Base-by-base conservation (phyloP, 1,139 yeast genomes). In the Debaryomyces robertsiae region DNA sequence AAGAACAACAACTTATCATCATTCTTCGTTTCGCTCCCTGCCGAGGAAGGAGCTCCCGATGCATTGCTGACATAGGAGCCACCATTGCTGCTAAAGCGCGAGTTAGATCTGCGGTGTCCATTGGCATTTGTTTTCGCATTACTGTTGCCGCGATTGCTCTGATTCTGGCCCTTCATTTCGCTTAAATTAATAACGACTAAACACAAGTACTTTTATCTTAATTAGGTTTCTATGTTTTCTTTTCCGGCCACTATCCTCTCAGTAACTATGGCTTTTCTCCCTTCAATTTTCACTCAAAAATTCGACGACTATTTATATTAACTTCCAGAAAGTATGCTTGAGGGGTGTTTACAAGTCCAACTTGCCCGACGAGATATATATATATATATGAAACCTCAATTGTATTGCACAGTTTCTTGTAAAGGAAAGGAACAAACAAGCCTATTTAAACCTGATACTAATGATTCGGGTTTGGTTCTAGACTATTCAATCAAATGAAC, bases 1-100 rank as follows among this genome's bases (percentile, higher is more conserved):
- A 81, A 58, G 49, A 58, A 77, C 30, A 72, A 58, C 45, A 80
- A 57, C 41, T 82, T 69, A 46, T 80, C 82, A 47, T 70, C 67
- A 16, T 48, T 46, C 9, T 30, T 18, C 13, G 41, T 28, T 16
- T 46, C 46, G 19, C 34, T 35, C 15, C 39, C 9, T 19, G 22
- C 22, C 23, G 25, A 9, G 28, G 30, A 36, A 28, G 32, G 25
- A 23, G 32, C 17, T 10, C 31, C 18, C 3, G 30, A 24, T 9
- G 23, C 23, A 14, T 30, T 31, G 25, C 30, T 24, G 9, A 22
- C 24, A 23, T 22, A 33, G 35, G 30, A 36, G 10, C 28, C 15
- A 31, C 37, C 19, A 34, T 32, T 36, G 34, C 43, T 46, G 42
- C 44, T 25, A 11, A 25, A 47, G 30, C 61, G 58, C 18, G 64